Evolutionary conservation across 2,329 filamentous ascomycete genomes (phyloP), one percentile per base, ranked within the genome.

Genomic region (Colletotrichum sublineola): DNA sequence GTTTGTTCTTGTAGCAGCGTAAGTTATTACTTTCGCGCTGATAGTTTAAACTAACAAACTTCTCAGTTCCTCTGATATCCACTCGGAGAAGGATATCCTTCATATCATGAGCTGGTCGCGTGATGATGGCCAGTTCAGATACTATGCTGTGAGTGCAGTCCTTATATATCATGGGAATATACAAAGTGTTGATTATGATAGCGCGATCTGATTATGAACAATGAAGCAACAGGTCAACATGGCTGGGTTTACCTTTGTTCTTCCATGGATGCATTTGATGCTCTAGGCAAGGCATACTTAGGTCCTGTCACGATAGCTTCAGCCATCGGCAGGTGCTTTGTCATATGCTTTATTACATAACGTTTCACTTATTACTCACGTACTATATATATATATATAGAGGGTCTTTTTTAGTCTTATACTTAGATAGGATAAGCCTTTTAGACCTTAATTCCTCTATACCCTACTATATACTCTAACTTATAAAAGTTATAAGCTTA

Each of bases 1-100:
- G 48, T 52, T 52, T 52, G 48, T 52, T 9, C 48, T 52, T 29
- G 29, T 52, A 52, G 48, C 48, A 52, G 48, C 48, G 48, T 52
- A 52, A 14, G 48, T 52, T 24, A 52, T 24, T 1, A 24, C 24
- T 24, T 24, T 24, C 24, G 24, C 24, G 1, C 24, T 24, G 24
- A 24, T 24, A 1, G 24, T 24, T 1, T 24, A 24, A 6, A n/a
- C n/a, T 52, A 52, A 52, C 48, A 29, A 24, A 24, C 24, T 24
- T 1, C 1, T 52, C n/a, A 52, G 48, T 14, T 52, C 48, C 48
- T 52, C 48, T 14, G n/a, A 2, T 24, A 52, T 52, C 48, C 4
- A 52, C 1, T 52, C 48, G n/a, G n/a, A 52, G 29, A 52, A 52
- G 9, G 48, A 52, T n/a, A 52, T 52, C 48, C 48, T 52, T 29